Evolutionary conservation across 306 rosid genomes (phyloP), one percentile per base, ranked within the genome.

Genomic region (Herpetospermum pedunculosum): DNA sequence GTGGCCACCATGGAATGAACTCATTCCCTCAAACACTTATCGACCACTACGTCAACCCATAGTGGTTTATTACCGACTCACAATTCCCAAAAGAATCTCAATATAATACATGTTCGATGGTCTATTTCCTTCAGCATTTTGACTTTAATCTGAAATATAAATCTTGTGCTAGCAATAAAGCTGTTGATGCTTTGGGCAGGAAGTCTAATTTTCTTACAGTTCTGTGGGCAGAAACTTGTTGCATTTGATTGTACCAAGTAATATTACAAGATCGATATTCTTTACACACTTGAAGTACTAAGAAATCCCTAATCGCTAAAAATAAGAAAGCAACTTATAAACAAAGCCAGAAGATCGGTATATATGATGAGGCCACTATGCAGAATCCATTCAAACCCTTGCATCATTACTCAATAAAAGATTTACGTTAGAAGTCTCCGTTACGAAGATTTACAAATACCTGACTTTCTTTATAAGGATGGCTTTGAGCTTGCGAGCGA

Each of bases 381-480:
- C 48, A 35, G 18, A 70, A 41, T 70, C 55, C 26, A 28, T 44
- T 29, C 43, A 30, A 16, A 43, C 54, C 0, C 13, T 60, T 2
- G 68, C 68, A 60, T 16, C 38, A 18, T 7, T 2, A 46, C 15
- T 8, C 54, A 43, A 43, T 7, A 46, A 41, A 38, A 25, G 12
- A 53, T n/a, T n/a, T n/a, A n/a, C n/a, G n/a, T n/a, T n/a, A n/a
- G n/a, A n/a, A n/a, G n/a, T n/a, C n/a, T n/a, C n/a, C n/a, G n/a
- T n/a, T n/a, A n/a, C n/a, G 21, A 73, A 14, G n/a, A 57, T 18
- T 0, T 21, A 25, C 11, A 38, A 18, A 0, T 87, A 93, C 97
- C 97, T 94, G 88, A 91, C 90, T 91, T 94, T 94, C 84, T 91
- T 88, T 74, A 84, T 32, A 78, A 94, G 86, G 64, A 94, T 84